phyloP scores from a whole-genome alignment of 2,329 filamentous ascomycete genomes.

The Ophiostoma ulmi region DNA sequence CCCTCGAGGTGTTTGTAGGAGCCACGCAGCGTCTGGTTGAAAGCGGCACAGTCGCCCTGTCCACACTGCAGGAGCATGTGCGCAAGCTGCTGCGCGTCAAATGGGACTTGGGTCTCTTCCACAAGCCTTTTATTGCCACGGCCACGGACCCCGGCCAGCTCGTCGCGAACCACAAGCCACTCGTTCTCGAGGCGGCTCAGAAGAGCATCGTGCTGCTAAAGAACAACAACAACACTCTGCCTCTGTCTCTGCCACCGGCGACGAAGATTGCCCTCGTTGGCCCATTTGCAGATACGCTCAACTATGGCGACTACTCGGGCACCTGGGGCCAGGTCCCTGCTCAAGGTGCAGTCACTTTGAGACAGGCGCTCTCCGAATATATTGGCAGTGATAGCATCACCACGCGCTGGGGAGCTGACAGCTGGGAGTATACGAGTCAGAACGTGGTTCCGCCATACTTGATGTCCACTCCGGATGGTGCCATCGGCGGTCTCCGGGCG shows the following conservation, averaged over 20 bases:
- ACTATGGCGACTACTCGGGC: constrained; percentile 19
- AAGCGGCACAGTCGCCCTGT: not conserved
- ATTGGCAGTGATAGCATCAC: not conserved
- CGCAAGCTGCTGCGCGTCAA: not conserved
- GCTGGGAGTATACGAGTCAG: not conserved
- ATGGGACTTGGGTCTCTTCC: not conserved
- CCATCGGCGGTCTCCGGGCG: not conserved
- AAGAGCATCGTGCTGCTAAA: not conserved
- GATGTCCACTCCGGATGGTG: not conserved
- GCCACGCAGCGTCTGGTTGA: not conserved
- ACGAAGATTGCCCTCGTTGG: not conserved
- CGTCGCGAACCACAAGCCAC: not conserved
- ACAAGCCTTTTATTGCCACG: not conserved
- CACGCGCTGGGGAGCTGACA: not conserved
- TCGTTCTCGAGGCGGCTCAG: not conserved
- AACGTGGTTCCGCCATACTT: not conserved
- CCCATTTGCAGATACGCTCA: constrained; percentile 16
- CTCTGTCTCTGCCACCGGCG: not conserved
- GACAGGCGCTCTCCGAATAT: not conserved
- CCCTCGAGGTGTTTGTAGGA: constrained; percentile 10
- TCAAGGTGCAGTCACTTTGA: not conserved
- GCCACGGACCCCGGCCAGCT: not conserved
- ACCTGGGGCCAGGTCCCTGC: constrained; percentile 17
- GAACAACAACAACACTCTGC: not conserved
- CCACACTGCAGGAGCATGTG: not conserved